A percentile compares a stretch with the other conserved stretches of the same genome.
Evolutionary conservation across 805 yeast species (phyloP).

Genomic region (Wickerhamomyces tratensis): DNA sequence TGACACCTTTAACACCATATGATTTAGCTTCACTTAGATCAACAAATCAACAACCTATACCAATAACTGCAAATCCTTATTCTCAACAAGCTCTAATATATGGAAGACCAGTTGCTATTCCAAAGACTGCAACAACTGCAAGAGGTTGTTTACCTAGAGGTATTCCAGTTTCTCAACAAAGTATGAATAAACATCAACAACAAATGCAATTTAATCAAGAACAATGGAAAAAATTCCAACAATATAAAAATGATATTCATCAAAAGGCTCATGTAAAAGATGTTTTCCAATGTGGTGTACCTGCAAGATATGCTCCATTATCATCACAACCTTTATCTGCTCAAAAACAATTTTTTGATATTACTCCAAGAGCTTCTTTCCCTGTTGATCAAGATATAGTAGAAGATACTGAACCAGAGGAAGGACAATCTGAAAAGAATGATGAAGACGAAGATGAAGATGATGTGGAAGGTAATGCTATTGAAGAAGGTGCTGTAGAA

Average conservation of each 20-base stretch:
- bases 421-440: conserved; percentile 3
- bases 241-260: conserved; percentile 8
- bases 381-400: neutral
- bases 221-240: conserved; percentile 17
- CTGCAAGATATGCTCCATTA: conserved; percentile 36
- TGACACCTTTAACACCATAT: neutral
- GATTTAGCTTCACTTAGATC: neutral
- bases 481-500: conserved; percentile 24
- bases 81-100: no score
- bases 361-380: conserved; percentile 6
- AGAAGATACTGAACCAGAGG: conserved; percentile 3
- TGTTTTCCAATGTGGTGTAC: conserved; percentile 34
- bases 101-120: conserved; percentile 1
- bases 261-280: conserved; percentile 29
- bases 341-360: conserved; percentile 30
- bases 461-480: conserved; percentile 24
- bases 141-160: conserved; percentile 12
- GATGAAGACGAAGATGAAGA: conserved; percentile 9
- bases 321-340: conserved; percentile 43
- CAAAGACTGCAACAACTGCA: conserved; percentile 14
- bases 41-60: neutral
- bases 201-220: conserved; percentile 16
- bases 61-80: neutral
- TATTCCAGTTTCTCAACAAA: conserved; percentile 14
- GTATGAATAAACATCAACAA: conserved; percentile 15